Base-by-base conservation (phyloP, 495 filamentous ascomycete species). In the Aspergillus heteromorphus region DNA sequence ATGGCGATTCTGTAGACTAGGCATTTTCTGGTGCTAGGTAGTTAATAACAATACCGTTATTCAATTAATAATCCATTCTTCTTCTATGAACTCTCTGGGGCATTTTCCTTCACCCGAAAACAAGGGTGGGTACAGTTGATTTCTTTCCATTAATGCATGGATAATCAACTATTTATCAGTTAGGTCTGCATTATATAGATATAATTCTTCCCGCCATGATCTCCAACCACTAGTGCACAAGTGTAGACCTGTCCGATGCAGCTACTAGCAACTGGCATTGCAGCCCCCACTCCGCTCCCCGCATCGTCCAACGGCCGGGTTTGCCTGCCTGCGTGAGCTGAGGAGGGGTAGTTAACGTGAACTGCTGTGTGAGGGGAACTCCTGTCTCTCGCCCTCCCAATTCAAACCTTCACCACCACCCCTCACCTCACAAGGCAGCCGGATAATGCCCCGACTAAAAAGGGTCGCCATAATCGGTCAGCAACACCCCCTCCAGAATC, bases 401-500 rank as follows among this genome's bases (percentile, higher is more conserved):
- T 30, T 10, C 40, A 34, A 50, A 9, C 14, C 14, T 7, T 1
- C 9, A 16, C 14, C 36, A 40, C 52, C 7, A 27, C 18, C 5
- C 17, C 48, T 36, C 21, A 30, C 13, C 14, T 17, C 21, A 49
- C 50, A 17, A 25, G 23, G 13, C 17, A 19, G 21, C 17, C n/a
- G 17, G 14, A 38, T 13, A 43, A 69, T 68, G 61, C 27, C 53
- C 2, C 43, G 19, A 56, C 56, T 76, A 4, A 86, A 87, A 65
- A 83, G 70, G 20, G 83, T 88, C 11, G 86, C 84, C 43, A 82
- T 89, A 47, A 80, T 89, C 45, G 86, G 86, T 84, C 55, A 54
- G 75, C 75, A 10, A 3, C 14, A 30, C 36, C 14, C 42, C 17
- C n/a, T 25, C 36, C 14, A 4, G 6, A 36, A 49, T 6, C 40